These are phyloP conservation scores for Malus domestica DNA, from an alignment of 306 rosid species.

Conservation along the genomic window ASM211411v1 NC_041793.1:38191501-38192000, in stretches of 20 bases:
- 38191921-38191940: conserved; percentile 99
- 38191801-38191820: conserved; percentile 95
- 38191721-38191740: conserved; percentile 98
- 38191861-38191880: conserved; percentile 94
- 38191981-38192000: conserved; percentile 84
- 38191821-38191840: conserved; percentile 83
- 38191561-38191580: conserved; percentile 99
- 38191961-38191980: conserved; percentile 90
- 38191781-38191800: conserved; percentile 97
- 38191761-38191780: conserved; percentile 96
- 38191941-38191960: conserved; percentile 99
- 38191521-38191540: conserved; percentile 95
- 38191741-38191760: conserved; percentile 89
- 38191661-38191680: conserved; percentile 58
- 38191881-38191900: conserved; percentile 99
- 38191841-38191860: conserved; percentile 82
- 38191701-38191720: conserved; percentile 92
- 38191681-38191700: conserved; percentile 97
- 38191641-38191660: conserved; percentile 67
- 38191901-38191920: conserved; percentile 87
- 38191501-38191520: conserved; percentile 98
- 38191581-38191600: conserved; percentile 93
- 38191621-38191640: conserved; percentile 82
- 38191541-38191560: conserved; percentile 96
- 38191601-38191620: conserved; percentile 96